Evolutionary conservation across 257 asterid genomes (phyloP), one percentile per base, ranked within the genome.

Genomic region (Haberlea rhodopensis): DNA sequence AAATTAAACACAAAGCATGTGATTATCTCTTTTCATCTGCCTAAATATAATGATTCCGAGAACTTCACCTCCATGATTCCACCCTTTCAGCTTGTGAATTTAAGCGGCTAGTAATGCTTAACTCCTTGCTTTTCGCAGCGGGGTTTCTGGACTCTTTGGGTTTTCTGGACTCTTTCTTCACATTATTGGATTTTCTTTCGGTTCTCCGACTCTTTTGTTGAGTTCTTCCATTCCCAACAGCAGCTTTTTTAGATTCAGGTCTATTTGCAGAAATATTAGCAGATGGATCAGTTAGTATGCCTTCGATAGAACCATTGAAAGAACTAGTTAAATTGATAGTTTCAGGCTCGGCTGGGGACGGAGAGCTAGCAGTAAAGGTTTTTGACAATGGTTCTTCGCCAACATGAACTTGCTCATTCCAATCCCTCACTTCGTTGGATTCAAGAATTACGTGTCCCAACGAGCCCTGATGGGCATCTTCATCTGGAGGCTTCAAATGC

Each of bases 21-120:
- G 51, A 13, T 43, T 21, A 43, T 70, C 53, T 66, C 51, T 22
- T 22, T 26, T 25, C 23, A 43, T 54, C 51, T 57, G 65, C 18
- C 72, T 57, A 53, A 69, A 31, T 48, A 51, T 37, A 40, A 43
- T 1, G 26, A 59, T 11, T 53, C 65, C 27, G 49, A 3, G 59
- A 16, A 18, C 62, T 60, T 90, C 89, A 90, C 52, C 89, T 81
- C 95, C 97, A 90, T 3, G 88, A 78, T 73, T 82, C 95, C 60
- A 73, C 80, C 58, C 83, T 71, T 52, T 79, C 97, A 7, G 85
- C 53, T 18, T 57, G 70, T 6, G 90, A 79, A 78, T 82, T 87
- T 23, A 82, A 65, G 8, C 88, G 81, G 52, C 87, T 73, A 34
- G 82, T 32, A 61, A 71, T 71, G 54, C 73, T 77, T 27, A 63